Base-by-base conservation (phyloP, 805 yeast species). In the Cyberlindnera samutprakarnensis region DNA sequence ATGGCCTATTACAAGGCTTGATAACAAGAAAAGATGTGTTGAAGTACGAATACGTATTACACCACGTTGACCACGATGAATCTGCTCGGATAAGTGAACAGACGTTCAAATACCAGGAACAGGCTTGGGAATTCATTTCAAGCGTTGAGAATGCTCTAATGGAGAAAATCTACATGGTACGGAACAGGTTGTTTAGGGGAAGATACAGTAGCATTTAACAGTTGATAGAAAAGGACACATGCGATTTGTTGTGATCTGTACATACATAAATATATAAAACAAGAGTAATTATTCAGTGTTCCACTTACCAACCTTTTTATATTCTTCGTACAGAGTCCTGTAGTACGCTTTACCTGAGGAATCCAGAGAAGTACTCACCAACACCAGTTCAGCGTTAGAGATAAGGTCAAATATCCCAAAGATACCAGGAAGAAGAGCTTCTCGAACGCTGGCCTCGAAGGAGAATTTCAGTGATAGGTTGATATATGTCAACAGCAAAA, bases 1-100 rank as follows among this genome's bases (percentile, higher is more conserved):
- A 67, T 19, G 92, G 88, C 2, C 39, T 51, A 3, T 49, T 85
- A 13, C 66, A 66, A 12, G 98, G 98, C 0, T 49, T 85, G n/a
- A 59, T 94, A 2, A 85, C 95, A 0, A 68, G 88, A 36, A 92
- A 92, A 48, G 97, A 88, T 49, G 63, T 90, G 13, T 56, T 88
- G 31, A 65, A 78, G 39, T 85, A 71, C 46, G 81, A 78, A 42
- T 51, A 62, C 36, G 38, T 36, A 6, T 42, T 56, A 11, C 32
- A 35, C 10, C 36, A 37, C 16, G 15, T 26, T 1, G 34, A 41
- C 23, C 29, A 29, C 9, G 38, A 30, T 10, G 38, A 37, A 16
- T 36, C 25, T 3, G 36, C 28, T 3, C 17, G 28, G 7, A 14
- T 14, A 4, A 36, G 35, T 12, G 37, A 36, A 14, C 49, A 42